Evolutionary conservation across 2,329 filamentous ascomycete genomes (phyloP), one percentile per base, ranked within the genome.

Genomic region (Penicillium sp.): DNA sequence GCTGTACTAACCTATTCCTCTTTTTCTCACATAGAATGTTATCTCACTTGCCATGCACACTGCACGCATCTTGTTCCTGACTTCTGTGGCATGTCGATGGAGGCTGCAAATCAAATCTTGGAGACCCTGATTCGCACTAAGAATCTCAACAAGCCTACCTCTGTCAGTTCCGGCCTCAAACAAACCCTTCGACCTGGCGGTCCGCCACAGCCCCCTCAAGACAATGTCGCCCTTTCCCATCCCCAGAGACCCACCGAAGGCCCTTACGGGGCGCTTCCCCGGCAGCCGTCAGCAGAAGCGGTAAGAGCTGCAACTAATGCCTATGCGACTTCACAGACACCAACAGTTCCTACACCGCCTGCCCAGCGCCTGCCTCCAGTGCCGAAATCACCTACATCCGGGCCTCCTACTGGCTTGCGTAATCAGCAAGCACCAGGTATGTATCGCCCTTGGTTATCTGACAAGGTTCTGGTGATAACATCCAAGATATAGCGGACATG

Each of bases 81-180:
- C 65, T 98, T 98, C 70, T 98, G 93, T 65, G 93, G 93, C 55
- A 98, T 98, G 89, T 94, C 89, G 18, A 97, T 97, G 93, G 86
- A 93, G 41, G 86, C 87, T 25, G 93, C 93, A 29, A 97, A 96
- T 65, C 83, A 94, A 60, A 96, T 98, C 51, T 68, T 97, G 39
- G 84, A 89, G 50, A 87, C 90, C 34, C 86, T 96, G 54, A 81
- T 87, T 59, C 82, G 81, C 34, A 83, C 86, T 44, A 94, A 90
- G 69, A 80, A 82, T 60, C 78, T 81, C 75, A 85, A 67, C 74
- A 77, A 78, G 59, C 65, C 67, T 37, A 68, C 73, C 3, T 71
- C 71, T 43, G 66, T 73, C 40, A 70, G 71, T 47, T 71, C 73
- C 36, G 70, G 65, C 30, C 73, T 91, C 65, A 79, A 76, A 34